Percentiles rank a stretch among this genome's conserved stretches.
These are phyloP conservation scores for Diaporthe ampelina DNA, from an alignment of 2,329 filamentous ascomycete genomes.

Conservation along the genomic window DNA sequence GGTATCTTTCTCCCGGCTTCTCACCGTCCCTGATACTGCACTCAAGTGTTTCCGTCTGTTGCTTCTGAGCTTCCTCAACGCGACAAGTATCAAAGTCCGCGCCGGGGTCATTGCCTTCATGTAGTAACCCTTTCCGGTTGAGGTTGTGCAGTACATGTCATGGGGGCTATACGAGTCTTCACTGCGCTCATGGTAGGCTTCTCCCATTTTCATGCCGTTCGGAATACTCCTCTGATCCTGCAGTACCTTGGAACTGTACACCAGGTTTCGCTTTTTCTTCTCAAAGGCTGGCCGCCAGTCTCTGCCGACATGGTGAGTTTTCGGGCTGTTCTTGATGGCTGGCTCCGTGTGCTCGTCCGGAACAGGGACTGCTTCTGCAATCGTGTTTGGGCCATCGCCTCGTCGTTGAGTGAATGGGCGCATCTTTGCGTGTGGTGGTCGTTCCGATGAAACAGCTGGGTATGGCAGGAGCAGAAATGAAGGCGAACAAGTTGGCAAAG, in stretches of 20 bases:
- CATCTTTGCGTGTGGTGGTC: background rate
- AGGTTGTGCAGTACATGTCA: background rate
- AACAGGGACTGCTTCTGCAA: background rate
- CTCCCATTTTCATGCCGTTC: background rate
- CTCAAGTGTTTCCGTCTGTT: background rate
- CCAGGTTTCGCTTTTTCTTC: background rate
- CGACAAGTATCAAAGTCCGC: background rate
- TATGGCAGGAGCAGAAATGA: background rate
- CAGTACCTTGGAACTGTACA: background rate
- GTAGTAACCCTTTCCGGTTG: background rate
- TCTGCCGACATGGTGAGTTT: background rate
- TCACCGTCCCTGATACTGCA: no score
- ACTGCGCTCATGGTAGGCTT: background rate
- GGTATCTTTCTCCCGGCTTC: background rate
- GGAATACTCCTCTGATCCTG: background rate
- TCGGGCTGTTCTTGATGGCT: background rate
- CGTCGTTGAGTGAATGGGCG: background rate
- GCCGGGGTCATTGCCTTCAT: background rate
- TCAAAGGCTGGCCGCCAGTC: constrained; percentile 6
- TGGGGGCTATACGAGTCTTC: background rate
- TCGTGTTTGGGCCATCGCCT: background rate
- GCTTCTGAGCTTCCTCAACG: background rate
- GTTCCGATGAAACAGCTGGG: background rate
- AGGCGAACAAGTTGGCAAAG: background rate
- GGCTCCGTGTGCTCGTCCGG: background rate